phyloP scores from a whole-genome alignment of 805 yeast genomes.

The Lipomyces sp. region DNA sequence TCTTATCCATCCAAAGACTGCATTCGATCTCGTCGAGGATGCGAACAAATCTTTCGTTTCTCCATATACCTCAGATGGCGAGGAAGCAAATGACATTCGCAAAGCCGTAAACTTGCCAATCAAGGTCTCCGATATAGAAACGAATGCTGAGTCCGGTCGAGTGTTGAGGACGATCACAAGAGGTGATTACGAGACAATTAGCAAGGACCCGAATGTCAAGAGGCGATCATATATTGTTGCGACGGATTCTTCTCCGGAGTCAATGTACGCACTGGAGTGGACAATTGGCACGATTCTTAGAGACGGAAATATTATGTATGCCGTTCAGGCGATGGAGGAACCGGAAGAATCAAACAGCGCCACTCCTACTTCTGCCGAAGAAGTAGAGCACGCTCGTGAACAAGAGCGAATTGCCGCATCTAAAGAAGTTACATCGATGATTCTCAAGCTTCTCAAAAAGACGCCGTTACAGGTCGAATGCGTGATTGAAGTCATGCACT shows the following conservation, averaged over 20 bases:
- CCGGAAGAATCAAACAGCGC: conserved; percentile 29
- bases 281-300: conserved; percentile 79
- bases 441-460: conserved; percentile 50
- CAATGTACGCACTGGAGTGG: conserved; percentile 82
- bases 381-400: conserved; percentile 36
- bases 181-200: conserved; percentile 58
- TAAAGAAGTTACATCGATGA: conserved; percentile 43
- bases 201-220: conserved; percentile 24
- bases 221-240: conserved; percentile 69
- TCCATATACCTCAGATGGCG: conserved; percentile 68
- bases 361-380: neutral
- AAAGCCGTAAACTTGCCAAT: conserved; percentile 55
- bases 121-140: conserved; percentile 53
- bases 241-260: conserved; percentile 79
- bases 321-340: conserved; percentile 47
- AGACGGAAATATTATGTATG: conserved; percentile 76
- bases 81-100: conserved; percentile 60
- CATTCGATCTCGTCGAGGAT: conserved; percentile 36
- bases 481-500: conserved; percentile 70
- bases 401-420: conserved; percentile 39
- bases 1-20: conserved; percentile 57
- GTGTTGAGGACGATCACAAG: conserved; percentile 69
- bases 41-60: conserved; percentile 33
- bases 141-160: conserved; percentile 52
- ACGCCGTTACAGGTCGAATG: conserved; percentile 72